phyloP scores from a whole-genome alignment of 2,329 filamentous ascomycete genomes.

The Lasiodiplodia sp. region DNA sequence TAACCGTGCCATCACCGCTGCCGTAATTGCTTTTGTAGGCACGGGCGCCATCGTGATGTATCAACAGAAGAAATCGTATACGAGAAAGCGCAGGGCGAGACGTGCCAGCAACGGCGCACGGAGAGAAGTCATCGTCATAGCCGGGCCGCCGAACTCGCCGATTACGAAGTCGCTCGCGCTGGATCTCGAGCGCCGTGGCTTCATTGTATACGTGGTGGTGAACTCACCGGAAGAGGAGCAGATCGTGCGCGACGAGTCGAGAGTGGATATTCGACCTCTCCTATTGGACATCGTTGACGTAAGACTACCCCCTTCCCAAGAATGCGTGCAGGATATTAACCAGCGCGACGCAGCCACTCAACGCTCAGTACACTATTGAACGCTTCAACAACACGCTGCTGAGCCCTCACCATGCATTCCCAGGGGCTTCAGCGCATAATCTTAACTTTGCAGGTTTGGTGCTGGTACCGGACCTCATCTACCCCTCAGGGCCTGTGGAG shows the following conservation, averaged over 20 bases:
- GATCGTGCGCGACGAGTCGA: slow-evolving; percentile 75
- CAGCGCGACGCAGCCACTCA: slow-evolving; percentile 64
- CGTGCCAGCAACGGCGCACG: slow-evolving; percentile 83
- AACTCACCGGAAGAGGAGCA: slow-evolving; percentile 85
- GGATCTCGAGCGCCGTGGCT: slow-evolving; percentile 89
- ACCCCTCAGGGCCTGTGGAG: slow-evolving; percentile 83
- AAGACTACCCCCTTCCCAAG: slow-evolving; percentile 43
- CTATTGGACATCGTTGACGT: slow-evolving; percentile 84
- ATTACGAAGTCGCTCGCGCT: slow-evolving; percentile 82
- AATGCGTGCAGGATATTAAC: slow-evolving; percentile 31
- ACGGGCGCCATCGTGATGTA: slow-evolving; percentile 67
- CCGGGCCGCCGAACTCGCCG: slow-evolving; percentile 84
- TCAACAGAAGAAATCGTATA: slow-evolving; percentile 65
- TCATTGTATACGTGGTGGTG: slow-evolving; percentile 91
- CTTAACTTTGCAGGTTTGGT: slow-evolving; percentile 81
- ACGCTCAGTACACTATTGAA: slow-evolving; percentile 72
- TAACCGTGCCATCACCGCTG: slow-evolving; percentile 76
- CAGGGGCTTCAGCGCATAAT: slow-evolving; percentile 76
- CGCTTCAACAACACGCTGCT: slow-evolving; percentile 76
- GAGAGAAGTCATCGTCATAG: slow-evolving; percentile 85
- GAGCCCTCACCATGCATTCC: slow-evolving; percentile 76
- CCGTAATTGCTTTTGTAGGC: slow-evolving; percentile 73
- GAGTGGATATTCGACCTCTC: slow-evolving; percentile 81
- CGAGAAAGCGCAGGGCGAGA: slow-evolving; percentile 75
- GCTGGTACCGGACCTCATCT: slow-evolving; percentile 79